Evolutionary conservation across 306 rosid species (phyloP), one percentile per base, ranked within the genome.

Genomic region (Cucurbita pepo): DNA sequence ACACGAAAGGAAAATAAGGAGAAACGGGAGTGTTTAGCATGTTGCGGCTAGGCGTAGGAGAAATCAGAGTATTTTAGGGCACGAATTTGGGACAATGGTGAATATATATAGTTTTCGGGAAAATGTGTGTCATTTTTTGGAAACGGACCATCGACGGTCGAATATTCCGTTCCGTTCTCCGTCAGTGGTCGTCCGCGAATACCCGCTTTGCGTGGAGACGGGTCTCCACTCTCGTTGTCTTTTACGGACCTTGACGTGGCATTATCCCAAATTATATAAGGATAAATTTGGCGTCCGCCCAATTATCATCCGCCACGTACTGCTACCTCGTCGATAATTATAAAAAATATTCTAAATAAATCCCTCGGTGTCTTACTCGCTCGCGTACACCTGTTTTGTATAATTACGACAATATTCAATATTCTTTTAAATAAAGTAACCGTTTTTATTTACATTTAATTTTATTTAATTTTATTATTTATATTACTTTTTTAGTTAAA

Each of bases 81-180:
- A 95, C 85, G 78, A 69, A 62, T 73, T 56, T 41, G 72, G 78
- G 76, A 83, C 79, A 85, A 83, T 84, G 71, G 74, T 79, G 78
- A 89, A 72, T 85, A 89, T 86, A 78, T 95, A 95, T 95, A 95
- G 95, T 95, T 95, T 95, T 95, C 95, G 99, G 99, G 97, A 95
- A 95, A 91, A 88, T 79, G 79, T 45, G 74, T 76, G 54, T 21
- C 62, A 59, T 44, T 80, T 80, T 66, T 83, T 77, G 79, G 81
- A 73, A 71, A 76, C 74, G 48, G 63, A 36, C 67, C 79, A 83
- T 84, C 88, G 83, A 82, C 70, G 69, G 54, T 37, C 70, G 91
- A 81, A 91, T 89, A 91, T 89, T 94, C 97, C 97, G 92, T 90
- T 85, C 71, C 76, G 75, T 66, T 44, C 8, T 22, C 71, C 78